Base-by-base conservation (phyloP, 371 early-diverging fungal genomes). In the Amoeboradix gromovi region DNA sequence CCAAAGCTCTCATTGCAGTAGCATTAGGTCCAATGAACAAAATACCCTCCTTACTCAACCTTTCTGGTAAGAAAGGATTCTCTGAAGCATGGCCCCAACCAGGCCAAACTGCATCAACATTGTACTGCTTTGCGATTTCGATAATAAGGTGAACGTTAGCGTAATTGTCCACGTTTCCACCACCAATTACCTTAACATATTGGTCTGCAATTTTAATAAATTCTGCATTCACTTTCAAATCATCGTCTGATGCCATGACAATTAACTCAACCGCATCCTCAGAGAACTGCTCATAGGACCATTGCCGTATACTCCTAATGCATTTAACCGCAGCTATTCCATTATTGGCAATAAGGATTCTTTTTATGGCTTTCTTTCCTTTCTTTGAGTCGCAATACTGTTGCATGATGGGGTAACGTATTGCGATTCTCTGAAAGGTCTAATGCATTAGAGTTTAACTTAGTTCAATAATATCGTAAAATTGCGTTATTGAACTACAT, bases 31-130 rank as follows among this genome's bases (percentile, higher is more conserved):
- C 98, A 70, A 98, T 93, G 74, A 98, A 98, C 67, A 91, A 85
- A 73, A 91, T 84, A 70, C 82, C 84, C 73, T 84, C 75, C 75
- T 86, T 85, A 71, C 84, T 83, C 28, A 95, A 85, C 73, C 85
- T 83, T 76, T 94, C 94, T 70, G 95, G 92, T 68, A 98, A 81
- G 69, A 84, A 79, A 70, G 95, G 95, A 77, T 98, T 94, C 77
- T 98, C 98, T 29, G 96, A 95, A 31, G 97, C 94, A 75, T 98
- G 96, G 70, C 98, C 98, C 98, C 98, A 95, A 70, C 84, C 85
- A 30, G 85, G 86, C 81, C 84, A 84, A 16, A 82, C 82, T 68
- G 79, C 79, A 72, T 77, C 22, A 29, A 28, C 2, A 30, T 68
- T 27, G 29, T 66, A 12, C 28, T 31, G 82, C 80, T 92, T 91